Conservation (phyloP, 1,284 basidiomycete species). For the Pseudozyma flocculosa region DNA sequence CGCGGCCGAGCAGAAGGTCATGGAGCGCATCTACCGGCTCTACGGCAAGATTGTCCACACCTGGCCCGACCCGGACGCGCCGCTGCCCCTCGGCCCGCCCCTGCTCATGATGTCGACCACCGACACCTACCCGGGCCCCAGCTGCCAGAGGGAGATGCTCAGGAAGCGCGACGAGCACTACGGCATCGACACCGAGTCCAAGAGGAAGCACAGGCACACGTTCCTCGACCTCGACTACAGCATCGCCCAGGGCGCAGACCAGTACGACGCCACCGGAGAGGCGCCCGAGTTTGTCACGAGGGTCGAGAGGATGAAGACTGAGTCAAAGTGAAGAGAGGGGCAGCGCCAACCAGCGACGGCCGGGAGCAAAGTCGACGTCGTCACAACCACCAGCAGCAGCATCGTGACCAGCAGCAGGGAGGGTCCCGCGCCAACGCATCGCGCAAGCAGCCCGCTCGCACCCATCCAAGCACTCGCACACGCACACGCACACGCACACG, state of each 20-base stretch:
- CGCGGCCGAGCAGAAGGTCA: conserved; percentile 14
- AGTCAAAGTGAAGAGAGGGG: too few species aligned
- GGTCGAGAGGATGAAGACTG: too few species aligned
- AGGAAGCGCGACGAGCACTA: conserved; percentile 9
- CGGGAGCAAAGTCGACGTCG: too few species aligned
- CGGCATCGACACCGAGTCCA: conserved; percentile 18
- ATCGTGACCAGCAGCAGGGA: too few species aligned
- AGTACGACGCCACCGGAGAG: conserved; percentile 15
- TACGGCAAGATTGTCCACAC: conserved; percentile 12
- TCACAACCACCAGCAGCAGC: too few species aligned
- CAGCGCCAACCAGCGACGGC: too few species aligned
- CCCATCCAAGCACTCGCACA: too few species aligned
- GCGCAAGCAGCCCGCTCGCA: too few species aligned
- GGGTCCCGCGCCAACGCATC: too few species aligned
- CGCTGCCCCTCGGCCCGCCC: conserved; percentile 20
- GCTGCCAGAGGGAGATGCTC: conserved; percentile 3
- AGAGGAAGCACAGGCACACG: conserved; percentile 13
- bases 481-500: too few species aligned
- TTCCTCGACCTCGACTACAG: conserved; percentile 11
- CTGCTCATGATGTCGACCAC: conserved; percentile 29
- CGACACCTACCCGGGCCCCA: background rate
- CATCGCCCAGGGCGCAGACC: conserved; percentile 16
- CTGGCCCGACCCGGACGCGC: background rate
- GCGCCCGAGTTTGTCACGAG: conserved; percentile 12
- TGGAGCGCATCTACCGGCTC: conserved; percentile 16